Evolutionary conservation across 768 basidiomycete genomes (phyloP), one percentile per base, ranked within the genome.

Genomic region (Xerocomus potaroensis): DNA sequence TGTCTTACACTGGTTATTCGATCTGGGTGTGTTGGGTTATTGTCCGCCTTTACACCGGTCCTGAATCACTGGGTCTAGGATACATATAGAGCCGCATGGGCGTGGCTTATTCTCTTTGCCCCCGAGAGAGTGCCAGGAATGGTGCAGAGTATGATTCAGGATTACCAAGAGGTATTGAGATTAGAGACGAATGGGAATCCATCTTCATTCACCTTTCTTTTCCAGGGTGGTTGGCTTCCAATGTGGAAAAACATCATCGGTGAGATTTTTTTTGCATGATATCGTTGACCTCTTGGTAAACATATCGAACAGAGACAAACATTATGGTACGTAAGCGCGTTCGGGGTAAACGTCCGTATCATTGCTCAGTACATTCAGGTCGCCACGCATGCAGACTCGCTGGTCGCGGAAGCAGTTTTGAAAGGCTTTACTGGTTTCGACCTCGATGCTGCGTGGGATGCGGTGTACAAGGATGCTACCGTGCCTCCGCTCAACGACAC

Each of bases 231-330:
- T 3, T 88, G 88, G 86, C 67, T 91, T 30, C 89, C 89, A 0
- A 90, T 91, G 87, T 91, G 89, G 89, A 91, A 90, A 67, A 91
- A 91, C 50, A 76, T 91, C 12, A 78, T 85, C 21, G 81, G 80
- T 78, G 38, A 50, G 70, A 53, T 23, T 21, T 16, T 35, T 11
- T 9, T 23, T n/a, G n/a, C 11, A 37, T 23, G 16, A 3, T n/a
- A 33, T 2, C 8, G 12, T 2, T 4, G 12, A 22, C 30, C 22
- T 15, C 21, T 40, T 30, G 27, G 48, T 14, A 51, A 16, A n/a
- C 0, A 8, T 9, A 11, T 11, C 21, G 8, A 21, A 22, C 39
- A 70, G 85, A 91, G 59, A 90, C 88, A 1, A 91, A 88, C 54
- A 89, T 90, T 55, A 91, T 91, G 88, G 81, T 80, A 45, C 5